Evolutionary conservation across 2,329 filamentous ascomycete genomes (phyloP), one percentile per base, ranked within the genome.

Genomic region (Cladosporium cucumerinum): DNA sequence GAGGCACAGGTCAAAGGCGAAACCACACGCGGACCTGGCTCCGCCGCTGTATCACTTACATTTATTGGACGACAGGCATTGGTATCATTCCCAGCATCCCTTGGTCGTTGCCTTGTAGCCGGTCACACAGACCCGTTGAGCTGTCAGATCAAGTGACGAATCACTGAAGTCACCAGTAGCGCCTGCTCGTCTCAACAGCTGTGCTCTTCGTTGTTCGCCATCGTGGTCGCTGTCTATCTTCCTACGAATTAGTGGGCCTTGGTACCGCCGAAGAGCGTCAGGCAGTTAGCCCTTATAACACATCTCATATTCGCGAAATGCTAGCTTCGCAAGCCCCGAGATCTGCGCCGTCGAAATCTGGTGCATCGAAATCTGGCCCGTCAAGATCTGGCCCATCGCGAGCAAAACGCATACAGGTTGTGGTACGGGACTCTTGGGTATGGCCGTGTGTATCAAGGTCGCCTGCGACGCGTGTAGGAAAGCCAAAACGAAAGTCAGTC

Each of bases 381-480:
- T 8, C 34, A 18, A 39, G 14, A 30, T 30, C 28, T 30, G 28
- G 28, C 8, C 28, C 28, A 30, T 8, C 34, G 6, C 18, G 14
- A 14, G 3, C 32, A 5, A 34, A 39, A 14, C 34, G 34, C 14
- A 16, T 18, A 18, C 34, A 39, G 16, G 5, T 39, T 6, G 34
- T 39, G 34, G 34, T 39, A 39, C 34, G 34, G 4, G 2, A 39
- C 34, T 39, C 16, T 39, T 5, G 0, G 18, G 34, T 18, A 39
- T 39, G 18, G 34, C 16, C 51, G 28, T 21, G 8, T 12, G 26
- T 12, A 23, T 34, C 0, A 12, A 61, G 58, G 58, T 61, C 16
- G 58, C 58, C 10, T 61, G 58, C 28, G 46, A 61, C 8, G 43
- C 26, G 3, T 61, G 58, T 12, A 51, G 58, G 28, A 61, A 61